Conservation (phyloP, 2,329 filamentous ascomycete species). For the Apiospora arundinis region DNA sequence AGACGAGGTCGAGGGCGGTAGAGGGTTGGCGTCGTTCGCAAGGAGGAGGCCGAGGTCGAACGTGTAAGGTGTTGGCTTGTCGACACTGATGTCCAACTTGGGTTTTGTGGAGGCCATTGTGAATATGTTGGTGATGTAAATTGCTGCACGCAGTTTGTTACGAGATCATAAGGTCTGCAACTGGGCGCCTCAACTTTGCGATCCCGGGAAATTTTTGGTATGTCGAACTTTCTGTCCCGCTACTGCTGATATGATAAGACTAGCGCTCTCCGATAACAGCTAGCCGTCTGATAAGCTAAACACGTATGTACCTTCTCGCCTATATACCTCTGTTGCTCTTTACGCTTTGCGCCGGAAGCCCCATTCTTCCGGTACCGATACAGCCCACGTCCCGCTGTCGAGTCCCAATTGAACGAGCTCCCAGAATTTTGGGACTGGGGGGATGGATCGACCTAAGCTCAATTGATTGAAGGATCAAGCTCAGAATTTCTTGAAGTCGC, state of each 20-base stretch:
- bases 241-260: conserved; percentile 12
- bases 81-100: conserved; percentile 68
- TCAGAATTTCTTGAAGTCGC: conserved; percentile 15
- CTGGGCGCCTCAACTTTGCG: conserved; percentile 8
- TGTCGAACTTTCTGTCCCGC: conserved; percentile 11
- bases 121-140: neutral
- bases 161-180: neutral
- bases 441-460: conserved; percentile 7
- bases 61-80: conserved; percentile 87
- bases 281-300: neutral
- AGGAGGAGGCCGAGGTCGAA: conserved; percentile 72
- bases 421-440: conserved; percentile 18
- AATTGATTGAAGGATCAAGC: conserved; percentile 11
- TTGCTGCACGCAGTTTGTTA: conserved; percentile 1
- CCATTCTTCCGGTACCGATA: conserved; percentile 19
- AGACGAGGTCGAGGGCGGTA: conserved; percentile 39
- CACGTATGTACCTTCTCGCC: neutral
- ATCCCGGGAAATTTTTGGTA: conserved; percentile 13
- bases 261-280: neutral
- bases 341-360: conserved; percentile 13
- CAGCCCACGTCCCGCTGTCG: neutral
- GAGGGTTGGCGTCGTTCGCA: conserved; percentile 79
- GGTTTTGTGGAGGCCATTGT: conserved; percentile 39
- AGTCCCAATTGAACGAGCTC: conserved; percentile 14
- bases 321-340: neutral